These are phyloP conservation scores for Scedosporium dehoogii DNA, from an alignment of 2,329 filamentous ascomycete genomes.

Conservation along the genomic window DNA sequence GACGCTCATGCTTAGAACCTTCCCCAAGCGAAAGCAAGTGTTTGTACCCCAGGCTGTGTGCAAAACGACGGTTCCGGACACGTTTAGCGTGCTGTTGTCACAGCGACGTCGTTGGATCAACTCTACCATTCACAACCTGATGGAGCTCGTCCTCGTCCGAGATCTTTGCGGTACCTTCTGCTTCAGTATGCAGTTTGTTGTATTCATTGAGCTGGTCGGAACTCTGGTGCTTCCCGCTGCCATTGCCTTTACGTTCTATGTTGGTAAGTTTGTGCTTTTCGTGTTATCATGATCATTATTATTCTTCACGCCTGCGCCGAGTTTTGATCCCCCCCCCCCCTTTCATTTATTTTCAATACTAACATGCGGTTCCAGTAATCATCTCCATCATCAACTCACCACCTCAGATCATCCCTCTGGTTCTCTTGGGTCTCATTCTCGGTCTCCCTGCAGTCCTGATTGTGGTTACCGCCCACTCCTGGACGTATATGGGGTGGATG, in stretches of 20 bases:
- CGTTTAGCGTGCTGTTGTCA: slow-evolving; percentile 84
- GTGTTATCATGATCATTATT: not conserved
- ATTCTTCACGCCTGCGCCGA: not conserved
- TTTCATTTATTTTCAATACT: not conserved
- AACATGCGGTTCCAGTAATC: slow-evolving; percentile 46
- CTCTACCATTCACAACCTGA: slow-evolving; percentile 95
- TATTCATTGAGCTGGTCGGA: slow-evolving; percentile 89
- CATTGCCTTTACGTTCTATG: slow-evolving; percentile 94
- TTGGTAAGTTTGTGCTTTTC: slow-evolving; percentile 50
- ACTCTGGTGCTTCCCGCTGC: slow-evolving; percentile 92
- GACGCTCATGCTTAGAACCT: slow-evolving; percentile 96
- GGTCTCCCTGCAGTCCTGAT: slow-evolving; percentile 90
- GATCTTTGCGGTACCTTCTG: slow-evolving; percentile 98
- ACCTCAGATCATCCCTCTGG: slow-evolving; percentile 79
- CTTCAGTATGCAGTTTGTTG: slow-evolving; percentile 99
- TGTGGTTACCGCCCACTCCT: slow-evolving; percentile 83
- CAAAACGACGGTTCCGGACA: slow-evolving; percentile 93
- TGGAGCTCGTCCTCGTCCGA: slow-evolving; percentile 91
- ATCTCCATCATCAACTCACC: slow-evolving; percentile 70
- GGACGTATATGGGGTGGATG: slow-evolving; percentile 95
- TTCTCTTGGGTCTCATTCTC: slow-evolving; percentile 81
- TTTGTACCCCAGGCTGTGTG: slow-evolving; percentile 98
- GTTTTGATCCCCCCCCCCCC: too few species aligned
- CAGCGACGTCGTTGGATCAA: slow-evolving; percentile 98
- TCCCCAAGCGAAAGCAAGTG: slow-evolving; percentile 97